phyloP scores from a whole-genome alignment of 306 rosid species.

The Quercus dentata region DNA sequence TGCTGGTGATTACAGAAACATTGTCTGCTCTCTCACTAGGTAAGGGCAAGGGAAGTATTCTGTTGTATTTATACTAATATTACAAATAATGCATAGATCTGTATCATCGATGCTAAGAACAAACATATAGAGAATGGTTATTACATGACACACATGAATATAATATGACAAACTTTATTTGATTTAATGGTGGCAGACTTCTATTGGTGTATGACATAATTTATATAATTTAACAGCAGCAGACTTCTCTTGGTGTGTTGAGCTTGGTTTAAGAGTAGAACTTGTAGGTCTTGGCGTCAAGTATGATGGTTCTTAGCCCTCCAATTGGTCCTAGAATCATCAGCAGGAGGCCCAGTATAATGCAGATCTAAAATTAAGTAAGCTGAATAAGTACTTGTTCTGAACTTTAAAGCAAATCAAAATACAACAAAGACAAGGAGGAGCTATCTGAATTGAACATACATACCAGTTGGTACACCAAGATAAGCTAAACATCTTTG shows the following conservation, averaged over 20 bases:
- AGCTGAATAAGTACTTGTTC: neutral
- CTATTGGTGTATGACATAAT: neutral
- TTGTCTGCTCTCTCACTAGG: neutral
- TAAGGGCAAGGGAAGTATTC: neutral
- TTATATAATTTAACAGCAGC: neutral
- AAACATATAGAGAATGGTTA: neutral
- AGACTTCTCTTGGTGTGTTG: neutral
- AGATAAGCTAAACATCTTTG: conserved; percentile 49
- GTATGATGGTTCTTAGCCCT: conserved; percentile 55
- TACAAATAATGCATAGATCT: neutral
- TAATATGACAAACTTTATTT: neutral
- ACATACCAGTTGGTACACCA: conserved; percentile 76
- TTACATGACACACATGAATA: neutral
- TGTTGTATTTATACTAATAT: neutral
- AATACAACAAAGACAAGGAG: neutral
- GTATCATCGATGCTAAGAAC: neutral
- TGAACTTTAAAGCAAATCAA: neutral
- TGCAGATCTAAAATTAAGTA: conserved; percentile 51
- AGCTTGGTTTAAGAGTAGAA: conserved; percentile 31
- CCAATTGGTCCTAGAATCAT: conserved; percentile 71
- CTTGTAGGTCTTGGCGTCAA: conserved; percentile 47
- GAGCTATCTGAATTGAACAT: conserved; percentile 21
- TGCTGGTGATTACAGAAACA: neutral
- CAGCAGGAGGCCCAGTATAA: conserved; percentile 50
- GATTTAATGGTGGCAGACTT: neutral